phyloP scores from a whole-genome alignment of 1,284 basidiomycete genomes.

The Ganoderma sinense region DNA sequence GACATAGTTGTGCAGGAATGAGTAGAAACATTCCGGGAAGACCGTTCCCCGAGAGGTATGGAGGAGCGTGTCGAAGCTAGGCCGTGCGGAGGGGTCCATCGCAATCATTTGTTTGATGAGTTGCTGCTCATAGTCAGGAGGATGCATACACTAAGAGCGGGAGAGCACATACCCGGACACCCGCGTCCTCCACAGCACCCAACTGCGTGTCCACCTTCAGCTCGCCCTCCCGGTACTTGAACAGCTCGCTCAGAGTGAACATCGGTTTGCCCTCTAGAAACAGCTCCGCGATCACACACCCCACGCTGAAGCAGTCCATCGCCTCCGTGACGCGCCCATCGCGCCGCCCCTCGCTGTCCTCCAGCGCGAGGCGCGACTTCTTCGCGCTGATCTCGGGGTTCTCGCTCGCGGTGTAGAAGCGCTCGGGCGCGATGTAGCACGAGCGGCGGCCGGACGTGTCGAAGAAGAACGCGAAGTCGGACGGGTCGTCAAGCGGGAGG shows the following conservation, averaged over 20 bases:
- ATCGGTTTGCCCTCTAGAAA: conserved; percentile 95
- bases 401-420: conserved; percentile 85
- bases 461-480: conserved; percentile 98
- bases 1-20: conserved; percentile 92
- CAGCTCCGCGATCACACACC: conserved; percentile 96
- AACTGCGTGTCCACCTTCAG: conserved; percentile 82
- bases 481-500: conserved; percentile 95
- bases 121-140: conserved; percentile 52
- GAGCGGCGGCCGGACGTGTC: conserved; percentile 94
- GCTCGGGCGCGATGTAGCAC: conserved; percentile 96
- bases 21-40: conserved; percentile 94
- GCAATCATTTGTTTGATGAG: conserved; percentile 93
- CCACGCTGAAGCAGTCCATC: conserved; percentile 98
- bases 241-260: conserved; percentile 95
- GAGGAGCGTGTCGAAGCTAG: conserved; percentile 87
- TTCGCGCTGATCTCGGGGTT: conserved; percentile 76
- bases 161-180: conserved; percentile 72
- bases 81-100: conserved; percentile 79
- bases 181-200: conserved; percentile 80
- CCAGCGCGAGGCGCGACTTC: conserved; percentile 57
- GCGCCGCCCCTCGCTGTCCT: conserved; percentile 53
- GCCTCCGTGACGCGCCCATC: conserved; percentile 91
- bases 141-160: neutral
- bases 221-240: conserved; percentile 92
- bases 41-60: conserved; percentile 80